Conservation (phyloP, 2,329 filamentous ascomycete genomes). For the Ophiosphaerella korrae region DNA sequence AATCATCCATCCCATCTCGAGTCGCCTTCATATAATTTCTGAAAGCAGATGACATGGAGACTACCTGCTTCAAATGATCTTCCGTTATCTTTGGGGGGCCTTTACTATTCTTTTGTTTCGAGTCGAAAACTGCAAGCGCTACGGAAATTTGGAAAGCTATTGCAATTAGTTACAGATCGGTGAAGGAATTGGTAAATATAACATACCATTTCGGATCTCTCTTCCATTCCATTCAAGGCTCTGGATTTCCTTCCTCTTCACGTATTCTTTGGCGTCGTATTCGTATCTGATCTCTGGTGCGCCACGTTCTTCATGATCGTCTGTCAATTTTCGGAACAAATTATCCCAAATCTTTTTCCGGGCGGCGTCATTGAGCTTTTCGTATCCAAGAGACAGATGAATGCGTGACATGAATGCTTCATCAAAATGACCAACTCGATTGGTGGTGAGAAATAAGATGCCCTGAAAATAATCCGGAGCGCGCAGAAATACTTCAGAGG, state of each 20-base stretch:
- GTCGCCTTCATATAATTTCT: conserved; percentile 11
- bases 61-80: conserved; percentile 13
- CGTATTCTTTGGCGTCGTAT: conserved; percentile 18
- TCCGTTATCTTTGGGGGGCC: neutral
- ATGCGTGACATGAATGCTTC: conserved; percentile 87
- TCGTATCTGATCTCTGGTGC: conserved; percentile 8
- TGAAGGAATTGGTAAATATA: neutral
- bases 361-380: conserved; percentile 16
- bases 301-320: conserved; percentile 6
- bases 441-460: conserved; percentile 47
- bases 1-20: conserved; percentile 5
- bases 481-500: conserved; percentile 37
- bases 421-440: conserved; percentile 67
- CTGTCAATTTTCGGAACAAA: conserved; percentile 24
- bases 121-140: neutral
- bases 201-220: conserved; percentile 35
- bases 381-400: conserved; percentile 77
- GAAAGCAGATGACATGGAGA: conserved; percentile 15
- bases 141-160: neutral
- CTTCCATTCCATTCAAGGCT: conserved; percentile 33
- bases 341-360: conserved; percentile 30
- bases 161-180: neutral
- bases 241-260: conserved; percentile 9
- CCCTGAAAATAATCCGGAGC: conserved; percentile 48
- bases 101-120: neutral